Base-by-base conservation (phyloP, 2,329 filamentous ascomycete species). In the Ceratocystis alfenasii region DNA sequence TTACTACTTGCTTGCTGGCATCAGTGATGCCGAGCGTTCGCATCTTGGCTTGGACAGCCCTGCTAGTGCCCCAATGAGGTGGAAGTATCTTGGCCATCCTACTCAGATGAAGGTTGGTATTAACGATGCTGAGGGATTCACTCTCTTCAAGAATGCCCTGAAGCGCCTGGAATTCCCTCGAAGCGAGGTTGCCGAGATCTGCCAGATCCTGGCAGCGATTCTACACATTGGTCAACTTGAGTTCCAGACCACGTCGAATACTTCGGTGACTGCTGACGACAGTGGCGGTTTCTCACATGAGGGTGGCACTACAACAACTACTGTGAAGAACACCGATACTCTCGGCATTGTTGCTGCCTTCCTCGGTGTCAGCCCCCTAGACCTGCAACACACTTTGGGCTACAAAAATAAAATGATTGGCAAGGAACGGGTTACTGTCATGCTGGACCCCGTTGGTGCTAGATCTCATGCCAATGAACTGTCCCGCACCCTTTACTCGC, bases 321-420 rank as follows among this genome's bases (percentile, higher is more conserved):
- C 87, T 1, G 93, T 96, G 41, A 94, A 88, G 78, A 99, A 99
- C 76, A 95, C 92, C 77, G 93, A 97, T 69, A 87, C 90, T 1
- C 80, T 99, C 5, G 81, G 80, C 55, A 90, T 93, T 61, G 82
- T 99, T 65, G 92, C 94, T 10, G 92, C 93, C n/a, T 99, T 99
- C 79, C 79, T 99, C 1, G 94, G 94, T 60, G 87, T 99, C 5
- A 84, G 86, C 71, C 83, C 87, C 8, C 80, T 84, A 62, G 90
- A 95, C 68, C 80, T 99, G 5, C 92, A 99, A 76, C 86, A 83
- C 48, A 95, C 90, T 36, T 80, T 99, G 67, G 90, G 92, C 2
- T 96, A 96, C 80, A 95, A 95, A 78, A 97, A 91, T 22, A 96
- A 95, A 80, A 96, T 94, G 70, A 87, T 99, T 66, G 89, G 95